A percentile compares a stretch with the other conserved stretches of the same genome.
These are phyloP conservation scores for Sarocladiaceae sp. DNA, from an alignment of 2,329 filamentous ascomycete species.

Conservation along the genomic window DNA sequence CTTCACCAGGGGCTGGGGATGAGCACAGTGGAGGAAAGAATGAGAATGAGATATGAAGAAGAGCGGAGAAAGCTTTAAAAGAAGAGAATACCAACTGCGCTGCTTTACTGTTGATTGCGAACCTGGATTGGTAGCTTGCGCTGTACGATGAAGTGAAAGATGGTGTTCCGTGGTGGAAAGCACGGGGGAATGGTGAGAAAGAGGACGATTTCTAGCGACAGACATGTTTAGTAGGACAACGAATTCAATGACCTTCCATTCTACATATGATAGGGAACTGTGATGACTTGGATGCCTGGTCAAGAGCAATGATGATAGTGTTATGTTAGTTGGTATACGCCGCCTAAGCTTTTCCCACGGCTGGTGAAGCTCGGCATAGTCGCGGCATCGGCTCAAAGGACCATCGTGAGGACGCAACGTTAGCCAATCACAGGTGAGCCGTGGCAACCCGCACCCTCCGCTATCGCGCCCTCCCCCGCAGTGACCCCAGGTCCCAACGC, in stretches of 20 bases:
- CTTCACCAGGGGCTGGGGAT: no score
- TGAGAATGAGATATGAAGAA: no score
- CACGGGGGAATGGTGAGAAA: not conserved
- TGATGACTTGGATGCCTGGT: no score
- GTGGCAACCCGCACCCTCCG: slow-evolving; percentile 4
- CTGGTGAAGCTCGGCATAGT: slow-evolving; percentile 8
- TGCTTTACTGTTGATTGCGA: no score
- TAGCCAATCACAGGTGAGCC: slow-evolving; percentile 4
- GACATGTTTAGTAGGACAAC: slow-evolving; percentile 4
- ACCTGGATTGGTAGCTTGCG: no score
- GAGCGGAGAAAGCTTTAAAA: no score
- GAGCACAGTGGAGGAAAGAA: no score
- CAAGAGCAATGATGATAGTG: no score
- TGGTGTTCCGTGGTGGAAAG: no score
- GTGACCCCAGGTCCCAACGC: not conserved
- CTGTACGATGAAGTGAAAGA: no score
- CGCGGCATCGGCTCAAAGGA: slow-evolving; percentile 15
- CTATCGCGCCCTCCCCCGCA: slow-evolving; percentile 4
- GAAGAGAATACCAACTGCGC: no score
- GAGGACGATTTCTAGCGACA: not conserved
- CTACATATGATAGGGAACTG: no score
- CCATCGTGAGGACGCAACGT: not conserved
- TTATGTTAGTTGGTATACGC: not conserved
- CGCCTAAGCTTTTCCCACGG: slow-evolving; percentile 9
- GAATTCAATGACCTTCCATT: slow-evolving; percentile 8